Evolutionary conservation across 148 eudicot genomes (phyloP).

Genomic region (Cornus kousa): DNA sequence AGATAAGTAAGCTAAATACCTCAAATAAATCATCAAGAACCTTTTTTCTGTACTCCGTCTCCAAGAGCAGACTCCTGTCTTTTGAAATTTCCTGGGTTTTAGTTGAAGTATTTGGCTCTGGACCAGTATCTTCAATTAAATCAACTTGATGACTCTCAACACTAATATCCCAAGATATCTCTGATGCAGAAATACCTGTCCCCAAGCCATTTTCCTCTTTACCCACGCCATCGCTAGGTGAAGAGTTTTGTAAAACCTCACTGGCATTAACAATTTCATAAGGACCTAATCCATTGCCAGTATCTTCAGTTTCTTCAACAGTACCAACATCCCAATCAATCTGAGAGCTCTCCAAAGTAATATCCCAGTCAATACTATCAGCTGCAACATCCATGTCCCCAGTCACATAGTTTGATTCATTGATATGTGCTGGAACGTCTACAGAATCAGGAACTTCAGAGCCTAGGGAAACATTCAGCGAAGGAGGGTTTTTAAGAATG

Average conservation of each 20-base stretch:
- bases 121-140: constrained; percentile 31
- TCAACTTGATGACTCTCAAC: constrained; percentile 65
- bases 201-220: constrained; percentile 34
- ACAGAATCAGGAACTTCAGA: constrained; percentile 44
- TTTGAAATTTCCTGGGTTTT: constrained; percentile 37
- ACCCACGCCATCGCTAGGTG: constrained; percentile 32
- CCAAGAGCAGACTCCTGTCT: constrained; percentile 78
- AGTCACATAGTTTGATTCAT: constrained; percentile 34
- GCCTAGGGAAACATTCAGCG: constrained; percentile 40
- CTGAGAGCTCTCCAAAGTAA: constrained; percentile 78
- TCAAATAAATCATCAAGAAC: constrained; percentile 95
- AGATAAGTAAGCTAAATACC: constrained; percentile 32
- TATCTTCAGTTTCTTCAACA: constrained; percentile 70
- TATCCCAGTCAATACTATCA: constrained; percentile 88
- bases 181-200: constrained; percentile 44
- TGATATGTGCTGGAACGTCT: constrained; percentile 24
- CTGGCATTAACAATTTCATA: constrained; percentile 89
- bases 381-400: constrained; percentile 37
- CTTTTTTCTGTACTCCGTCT: constrained; percentile 83
- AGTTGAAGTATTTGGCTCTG: constrained; percentile 27
- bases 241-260: constrained; percentile 54
- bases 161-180: constrained; percentile 80
- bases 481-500: constrained; percentile 61
- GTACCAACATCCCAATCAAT: constrained; percentile 97
- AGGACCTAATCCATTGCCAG: constrained; percentile 81